phyloP scores from a whole-genome alignment of 2,329 filamentous ascomycete genomes.

The Cladosporium austrohemisphaericum region DNA sequence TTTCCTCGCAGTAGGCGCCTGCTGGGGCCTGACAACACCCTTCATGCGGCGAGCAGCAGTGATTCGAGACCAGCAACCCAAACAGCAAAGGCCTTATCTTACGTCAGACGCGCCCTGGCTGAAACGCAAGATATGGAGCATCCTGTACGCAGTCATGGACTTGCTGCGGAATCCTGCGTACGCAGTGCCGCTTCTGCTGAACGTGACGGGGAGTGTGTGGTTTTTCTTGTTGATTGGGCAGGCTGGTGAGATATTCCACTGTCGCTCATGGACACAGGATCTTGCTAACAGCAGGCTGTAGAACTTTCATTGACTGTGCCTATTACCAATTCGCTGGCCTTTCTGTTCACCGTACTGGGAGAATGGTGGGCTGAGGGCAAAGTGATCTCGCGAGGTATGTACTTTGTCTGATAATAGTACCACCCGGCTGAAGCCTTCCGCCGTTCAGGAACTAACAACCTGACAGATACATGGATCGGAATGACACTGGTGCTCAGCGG shows the following conservation, averaged over 20 bases:
- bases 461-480: slow-evolving; percentile 72
- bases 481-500: slow-evolving; percentile 75
- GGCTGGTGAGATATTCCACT: slow-evolving; percentile 60
- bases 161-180: slow-evolving; percentile 78
- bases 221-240: slow-evolving; percentile 93
- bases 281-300: slow-evolving; percentile 38
- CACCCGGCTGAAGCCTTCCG: neutral
- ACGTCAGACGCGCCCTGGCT: slow-evolving; percentile 52
- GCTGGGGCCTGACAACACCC: slow-evolving; percentile 70
- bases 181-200: slow-evolving; percentile 77
- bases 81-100: slow-evolving; percentile 51
- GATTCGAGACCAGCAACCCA: slow-evolving; percentile 42
- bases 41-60: slow-evolving; percentile 87
- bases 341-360: slow-evolving; percentile 90
- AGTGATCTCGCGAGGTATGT: slow-evolving; percentile 74
- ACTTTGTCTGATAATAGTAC: neutral
- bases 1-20: slow-evolving; percentile 85
- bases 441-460: slow-evolving; percentile 16
- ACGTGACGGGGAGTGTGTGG: slow-evolving; percentile 91
- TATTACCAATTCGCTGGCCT: slow-evolving; percentile 90
- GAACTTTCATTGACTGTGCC: slow-evolving; percentile 91
- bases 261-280: neutral
- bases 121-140: slow-evolving; percentile 58
- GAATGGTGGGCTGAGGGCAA: slow-evolving; percentile 95
- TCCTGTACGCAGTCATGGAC: slow-evolving; percentile 73